These are phyloP conservation scores for Lipomyces kockii DNA, from an alignment of 805 yeast species.

Conservation along the genomic window DNA sequence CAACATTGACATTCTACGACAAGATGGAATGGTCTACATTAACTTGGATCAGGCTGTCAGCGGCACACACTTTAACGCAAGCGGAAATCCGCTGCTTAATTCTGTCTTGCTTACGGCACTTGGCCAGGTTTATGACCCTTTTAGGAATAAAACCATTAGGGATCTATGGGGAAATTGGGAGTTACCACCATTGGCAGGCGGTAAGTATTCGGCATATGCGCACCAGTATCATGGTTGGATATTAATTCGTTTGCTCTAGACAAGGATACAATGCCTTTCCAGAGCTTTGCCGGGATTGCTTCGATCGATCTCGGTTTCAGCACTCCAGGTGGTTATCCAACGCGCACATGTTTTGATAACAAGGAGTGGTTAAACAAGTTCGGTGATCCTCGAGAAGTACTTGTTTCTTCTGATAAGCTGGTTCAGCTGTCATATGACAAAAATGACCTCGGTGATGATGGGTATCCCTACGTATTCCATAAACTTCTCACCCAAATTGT, in stretches of 20 bases:
- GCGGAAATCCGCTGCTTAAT: constrained; percentile 64
- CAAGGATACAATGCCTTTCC: constrained; percentile 60
- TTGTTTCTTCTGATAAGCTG: constrained; percentile 6
- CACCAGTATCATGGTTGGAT: constrained; percentile 40
- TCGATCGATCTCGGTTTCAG: constrained; percentile 62
- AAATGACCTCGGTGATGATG: constrained; percentile 16
- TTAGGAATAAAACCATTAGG: constrained; percentile 19
- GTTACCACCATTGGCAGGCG: constrained; percentile 31
- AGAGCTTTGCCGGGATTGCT: constrained; percentile 50
- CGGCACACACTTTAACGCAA: constrained; percentile 58
- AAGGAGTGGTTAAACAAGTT: constrained; percentile 66
- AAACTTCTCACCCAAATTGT: constrained; percentile 58
- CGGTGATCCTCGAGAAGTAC: constrained; percentile 55
- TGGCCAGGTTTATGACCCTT: constrained; percentile 53
- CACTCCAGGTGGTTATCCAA: constrained; percentile 59
- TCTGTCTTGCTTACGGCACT: constrained; percentile 53
- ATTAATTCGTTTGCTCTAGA: constrained; percentile 55
- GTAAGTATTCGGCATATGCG: constrained; percentile 41
- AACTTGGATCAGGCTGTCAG: constrained; percentile 69
- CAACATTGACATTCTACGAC: constrained; percentile 51
- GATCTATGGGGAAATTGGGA: constrained; percentile 21
- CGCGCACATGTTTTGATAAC: constrained; percentile 74
- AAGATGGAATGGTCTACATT: constrained; percentile 65
- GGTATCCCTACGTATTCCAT: constrained; percentile 57
- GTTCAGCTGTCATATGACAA: neutral